A percentile compares a stretch with the other conserved stretches of the same genome.
These are phyloP conservation scores for Calocybe gambosa DNA, from an alignment of 1,284 basidiomycete genomes.

Conservation along the genomic window DNA sequence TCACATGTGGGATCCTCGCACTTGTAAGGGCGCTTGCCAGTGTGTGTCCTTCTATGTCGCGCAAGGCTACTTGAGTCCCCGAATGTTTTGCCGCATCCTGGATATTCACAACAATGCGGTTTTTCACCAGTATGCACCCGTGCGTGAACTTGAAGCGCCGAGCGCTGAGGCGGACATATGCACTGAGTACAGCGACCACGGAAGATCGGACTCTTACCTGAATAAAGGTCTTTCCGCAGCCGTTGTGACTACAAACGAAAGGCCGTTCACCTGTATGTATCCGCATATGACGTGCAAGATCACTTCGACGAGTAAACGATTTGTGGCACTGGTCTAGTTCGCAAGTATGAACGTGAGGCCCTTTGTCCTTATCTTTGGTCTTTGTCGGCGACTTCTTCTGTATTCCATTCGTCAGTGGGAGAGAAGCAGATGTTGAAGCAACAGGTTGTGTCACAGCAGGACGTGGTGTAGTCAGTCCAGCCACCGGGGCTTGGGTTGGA, in stretches of 20 bases:
- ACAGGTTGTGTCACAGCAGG: constrained; percentile 31
- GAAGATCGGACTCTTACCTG: constrained; percentile 47
- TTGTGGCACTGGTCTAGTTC: constrained; percentile 68
- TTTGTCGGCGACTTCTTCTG: constrained; percentile 34
- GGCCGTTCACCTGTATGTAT: constrained; percentile 89
- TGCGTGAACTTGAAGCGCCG: constrained; percentile 80
- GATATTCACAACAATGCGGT: constrained; percentile 82
- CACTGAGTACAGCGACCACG: neutral
- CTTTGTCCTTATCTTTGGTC: constrained; percentile 34
- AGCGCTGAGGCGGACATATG: constrained; percentile 40
- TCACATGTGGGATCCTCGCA: constrained; percentile 75
- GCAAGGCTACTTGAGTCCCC: constrained; percentile 86
- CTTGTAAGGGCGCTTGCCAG: constrained; percentile 76
- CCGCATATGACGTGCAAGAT: constrained; percentile 73
- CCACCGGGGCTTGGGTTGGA: constrained; percentile 13
- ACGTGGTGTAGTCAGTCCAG: constrained; percentile 28
- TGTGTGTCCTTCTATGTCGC: constrained; percentile 83
- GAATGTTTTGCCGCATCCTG: constrained; percentile 78
- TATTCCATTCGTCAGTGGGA: constrained; percentile 19
- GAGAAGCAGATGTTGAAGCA: constrained; percentile 40
- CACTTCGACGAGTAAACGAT: constrained; percentile 70
- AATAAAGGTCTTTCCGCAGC: constrained; percentile 81
- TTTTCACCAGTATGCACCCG: constrained; percentile 88
- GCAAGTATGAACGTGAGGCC: constrained; percentile 42
- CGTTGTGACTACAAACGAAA: constrained; percentile 61